A percentile compares a stretch with the other conserved stretches of the same genome.
phyloP scores from a whole-genome alignment of 345 rosid species.

The Syzygium jambos region DNA sequence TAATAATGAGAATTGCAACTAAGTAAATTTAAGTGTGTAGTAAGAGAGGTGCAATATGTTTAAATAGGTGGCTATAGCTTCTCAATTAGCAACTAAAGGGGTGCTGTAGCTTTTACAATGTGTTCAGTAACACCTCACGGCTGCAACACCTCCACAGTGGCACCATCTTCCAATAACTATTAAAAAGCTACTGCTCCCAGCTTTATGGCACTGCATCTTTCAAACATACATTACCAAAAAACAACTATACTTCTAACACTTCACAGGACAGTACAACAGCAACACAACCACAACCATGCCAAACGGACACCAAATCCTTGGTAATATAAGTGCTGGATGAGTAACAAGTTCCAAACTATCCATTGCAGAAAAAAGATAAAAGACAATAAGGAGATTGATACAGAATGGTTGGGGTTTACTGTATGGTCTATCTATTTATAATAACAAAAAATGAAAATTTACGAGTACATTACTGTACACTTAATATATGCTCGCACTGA shows the following conservation, averaged over 20 bases:
- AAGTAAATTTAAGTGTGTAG: neutral
- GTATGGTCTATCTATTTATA: neutral
- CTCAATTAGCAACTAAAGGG: neutral
- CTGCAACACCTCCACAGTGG: neutral
- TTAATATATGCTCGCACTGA: neutral
- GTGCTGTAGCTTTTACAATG: neutral
- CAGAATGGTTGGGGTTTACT: neutral
- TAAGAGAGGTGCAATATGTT: neutral
- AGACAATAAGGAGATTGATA: neutral
- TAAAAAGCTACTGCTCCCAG: neutral
- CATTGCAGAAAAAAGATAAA: neutral
- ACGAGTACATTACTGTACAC: neutral
- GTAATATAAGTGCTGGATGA: neutral
- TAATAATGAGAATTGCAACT: neutral
- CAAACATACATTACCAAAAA: neutral
- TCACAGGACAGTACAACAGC: neutral
- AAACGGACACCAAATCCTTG: neutral
- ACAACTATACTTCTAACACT: neutral
- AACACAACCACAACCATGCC: neutral
- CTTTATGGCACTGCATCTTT: neutral
- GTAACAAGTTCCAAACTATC: neutral
- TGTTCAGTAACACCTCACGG: neutral
- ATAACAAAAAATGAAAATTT: neutral
- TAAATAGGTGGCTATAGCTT: neutral
- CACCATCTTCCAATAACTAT: neutral